Percentiles rank a stretch among this genome's conserved stretches.
phyloP scores from a whole-genome alignment of 2,329 filamentous ascomycete species.

The Fusarium subglutinans region DNA sequence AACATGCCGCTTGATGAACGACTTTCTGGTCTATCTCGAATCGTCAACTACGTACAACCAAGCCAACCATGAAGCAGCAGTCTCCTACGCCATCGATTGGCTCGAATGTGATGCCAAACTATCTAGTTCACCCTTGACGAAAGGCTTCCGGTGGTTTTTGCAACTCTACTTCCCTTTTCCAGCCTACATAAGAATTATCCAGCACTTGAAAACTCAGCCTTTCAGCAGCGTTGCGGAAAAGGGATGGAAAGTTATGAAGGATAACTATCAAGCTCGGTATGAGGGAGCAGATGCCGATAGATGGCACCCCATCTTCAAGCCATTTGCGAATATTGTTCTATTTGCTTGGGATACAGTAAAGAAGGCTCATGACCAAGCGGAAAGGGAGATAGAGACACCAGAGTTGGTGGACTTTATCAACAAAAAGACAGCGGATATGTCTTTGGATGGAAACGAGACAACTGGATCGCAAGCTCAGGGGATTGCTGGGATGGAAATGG shows the following conservation, averaged over 20 bases:
- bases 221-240: background rate
- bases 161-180: constrained; percentile 52
- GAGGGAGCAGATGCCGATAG: background rate
- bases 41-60: constrained; percentile 40
- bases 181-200: constrained; percentile 52
- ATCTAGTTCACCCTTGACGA: constrained; percentile 42
- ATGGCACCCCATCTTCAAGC: background rate
- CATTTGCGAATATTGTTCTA: background rate
- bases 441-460: accelerated
- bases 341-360: background rate
- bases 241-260: background rate
- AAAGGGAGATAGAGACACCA: background rate
- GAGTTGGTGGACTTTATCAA: background rate
- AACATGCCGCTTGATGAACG: constrained; percentile 59
- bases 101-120: constrained; percentile 51
- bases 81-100: constrained; percentile 46
- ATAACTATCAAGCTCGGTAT: background rate
- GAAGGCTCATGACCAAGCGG: background rate
- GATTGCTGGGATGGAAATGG: background rate
- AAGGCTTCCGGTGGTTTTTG: constrained; percentile 51
- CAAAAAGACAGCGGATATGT: background rate
- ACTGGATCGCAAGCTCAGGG: accelerated
- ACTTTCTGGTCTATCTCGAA: constrained; percentile 49
- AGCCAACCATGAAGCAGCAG: constrained; percentile 41
- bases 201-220: constrained; percentile 41